Base-by-base conservation (phyloP, 345 rosid genomes). In the Viola odorata region DNA sequence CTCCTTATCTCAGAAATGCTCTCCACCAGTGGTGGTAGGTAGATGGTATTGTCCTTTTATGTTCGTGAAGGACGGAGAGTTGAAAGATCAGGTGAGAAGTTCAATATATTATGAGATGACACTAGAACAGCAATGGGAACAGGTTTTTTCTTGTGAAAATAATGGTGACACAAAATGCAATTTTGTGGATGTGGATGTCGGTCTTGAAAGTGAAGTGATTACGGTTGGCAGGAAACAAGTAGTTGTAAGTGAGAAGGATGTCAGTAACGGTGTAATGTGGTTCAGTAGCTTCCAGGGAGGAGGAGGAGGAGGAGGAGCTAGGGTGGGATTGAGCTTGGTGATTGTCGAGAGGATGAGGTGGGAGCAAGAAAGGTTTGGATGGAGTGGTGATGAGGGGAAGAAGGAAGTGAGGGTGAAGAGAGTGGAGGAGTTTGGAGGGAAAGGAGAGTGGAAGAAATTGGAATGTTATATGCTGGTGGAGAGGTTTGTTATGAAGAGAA, bases 41-140 rank as follows among this genome's bases (percentile, higher is more conserved):
- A 68, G 55, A 36, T 68, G 72, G 72, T 68, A 41, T 8, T 39
- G 12, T 57, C 66, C 72, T 4, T 68, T 61, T 56, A 55, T 61
- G 41, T 68, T 68, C 7, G 55, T 68, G 12, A 61, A 40, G 40
- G 72, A 68, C 4, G 57, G 41, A 55, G 11, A 8, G 6, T 37
- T 49, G 14, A 15, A 68, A 41, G 61, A 68, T 2, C 72, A 68
- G 55, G 1, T 68, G 42, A 57, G 32, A 1, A 48, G 16, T 13
- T 68, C 66, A 40, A 61, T 50, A 5, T 68, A 16, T 8, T 48
- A 68, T 11, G 45, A 48, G 48, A 61, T 68, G 49, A 68, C 38
- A 48, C 61, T 68, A 3, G 66, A 61, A 16, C 66, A 68, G 37
- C 16, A 15, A 40, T 68, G 72, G 71, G 55, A 68, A 4, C 60